Base-by-base conservation (phyloP, 2,329 filamentous ascomycete genomes). In the Colletotrichum echinochloae region DNA sequence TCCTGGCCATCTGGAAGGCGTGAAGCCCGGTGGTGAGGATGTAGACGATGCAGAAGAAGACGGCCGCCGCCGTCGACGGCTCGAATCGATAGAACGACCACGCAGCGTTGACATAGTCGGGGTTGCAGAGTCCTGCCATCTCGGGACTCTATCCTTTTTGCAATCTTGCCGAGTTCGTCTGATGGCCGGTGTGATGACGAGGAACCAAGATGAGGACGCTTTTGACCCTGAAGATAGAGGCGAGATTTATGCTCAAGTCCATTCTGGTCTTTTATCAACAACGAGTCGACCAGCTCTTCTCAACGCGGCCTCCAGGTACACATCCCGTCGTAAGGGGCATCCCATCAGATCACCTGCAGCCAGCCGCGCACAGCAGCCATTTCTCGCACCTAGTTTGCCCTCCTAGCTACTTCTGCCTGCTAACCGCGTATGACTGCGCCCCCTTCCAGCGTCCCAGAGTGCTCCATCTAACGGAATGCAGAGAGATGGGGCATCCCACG, bases 21-120 rank as follows among this genome's bases (percentile, higher is more conserved):
- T 73, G 72, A n/a, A 72, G 59, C 1, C 41, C 48, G 1, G 72
- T 66, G 1, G 66, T 66, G 37, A 60, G 23, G 20, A 60, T 14
- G 51, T 66, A 73, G 23, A 48, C n/a, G 26, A 70, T 20, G 28
- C 56, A 54, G 41, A 72, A 72, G 59, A 73, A 63, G 2, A 70
- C 28, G 14, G 65, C 70, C 4, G 70, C 70, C 16, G 57, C 69
- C 23, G 56, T 61, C 26, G 70, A 72, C 12, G 72, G 72, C 46
- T 73, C 70, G 52, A 60, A 73, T 20, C 61, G 60, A 46, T 73
- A 73, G 2, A 69, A 68, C 3, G 63, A 52, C 57, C 63, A 72
- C 1, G 54, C 14, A 20, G 57, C 62, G 56, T 72, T 49, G 37
- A 62, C 59, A 35, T 66, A 70, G 30, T 63, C 55, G 23, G 64